Evolutionary conservation across 345 rosid species (phyloP).

Genomic region (Salix caprea): DNA sequence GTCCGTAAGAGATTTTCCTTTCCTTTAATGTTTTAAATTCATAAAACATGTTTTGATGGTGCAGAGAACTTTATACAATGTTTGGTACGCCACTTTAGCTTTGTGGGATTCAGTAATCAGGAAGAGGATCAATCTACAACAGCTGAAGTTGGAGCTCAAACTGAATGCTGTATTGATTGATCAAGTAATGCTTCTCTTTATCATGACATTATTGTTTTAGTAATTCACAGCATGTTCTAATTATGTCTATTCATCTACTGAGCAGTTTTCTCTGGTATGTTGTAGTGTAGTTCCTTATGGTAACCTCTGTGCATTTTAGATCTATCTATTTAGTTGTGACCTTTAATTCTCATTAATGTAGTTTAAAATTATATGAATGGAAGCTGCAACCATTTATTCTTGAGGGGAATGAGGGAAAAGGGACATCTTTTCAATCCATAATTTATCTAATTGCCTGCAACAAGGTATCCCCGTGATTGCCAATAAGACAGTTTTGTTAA

Average conservation of each 20-base stretch:
- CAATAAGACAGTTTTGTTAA: not conserved
- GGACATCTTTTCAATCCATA: not conserved
- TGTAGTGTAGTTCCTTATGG: not conserved
- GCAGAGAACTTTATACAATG: slow-evolving; percentile 71
- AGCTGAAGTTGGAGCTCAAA: slow-evolving; percentile 67
- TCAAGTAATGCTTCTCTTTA: slow-evolving; percentile 52
- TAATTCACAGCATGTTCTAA: not conserved
- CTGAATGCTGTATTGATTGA: slow-evolving; percentile 57
- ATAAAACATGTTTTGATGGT: slow-evolving; percentile 21
- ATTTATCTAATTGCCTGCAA: not conserved
- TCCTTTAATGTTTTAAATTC: slow-evolving; percentile 4
- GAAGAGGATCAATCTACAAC: slow-evolving; percentile 66
- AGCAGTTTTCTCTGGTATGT: not conserved
- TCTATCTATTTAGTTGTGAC: not conserved
- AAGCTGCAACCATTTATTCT: not conserved
- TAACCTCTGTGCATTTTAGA: not conserved
- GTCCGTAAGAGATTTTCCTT: not conserved
- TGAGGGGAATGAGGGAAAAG: not conserved
- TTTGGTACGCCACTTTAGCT: slow-evolving; percentile 58
- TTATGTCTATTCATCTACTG: not conserved
- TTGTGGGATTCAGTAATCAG: slow-evolving; percentile 64
- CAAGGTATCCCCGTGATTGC: not conserved
- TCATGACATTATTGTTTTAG: slow-evolving; percentile 1
- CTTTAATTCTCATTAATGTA: not conserved
- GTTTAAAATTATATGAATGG: not conserved